Percentiles rank a stretch among this genome's conserved stretches.
These are phyloP conservation scores for Yamadazyma atmosphaerica DNA, from an alignment of 1,139 yeast species.

Conservation along the genomic window DNA sequence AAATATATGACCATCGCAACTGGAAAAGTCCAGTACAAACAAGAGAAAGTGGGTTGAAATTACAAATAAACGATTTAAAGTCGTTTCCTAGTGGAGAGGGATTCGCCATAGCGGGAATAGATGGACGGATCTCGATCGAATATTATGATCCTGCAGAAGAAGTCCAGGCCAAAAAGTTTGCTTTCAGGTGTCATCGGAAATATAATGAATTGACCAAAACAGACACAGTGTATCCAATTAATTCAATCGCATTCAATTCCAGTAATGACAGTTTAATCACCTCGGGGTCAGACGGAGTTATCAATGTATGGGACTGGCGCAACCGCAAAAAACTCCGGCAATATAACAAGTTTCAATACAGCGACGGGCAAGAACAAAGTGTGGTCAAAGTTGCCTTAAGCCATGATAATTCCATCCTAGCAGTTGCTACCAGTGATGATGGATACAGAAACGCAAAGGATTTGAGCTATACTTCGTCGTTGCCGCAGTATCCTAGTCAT, in stretches of 20 bases:
- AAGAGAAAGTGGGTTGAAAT: slow-evolving; percentile 71
- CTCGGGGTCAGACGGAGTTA: slow-evolving; percentile 76
- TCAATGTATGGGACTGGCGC: slow-evolving; percentile 76
- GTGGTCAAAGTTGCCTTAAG: slow-evolving; percentile 52
- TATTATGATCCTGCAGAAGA: slow-evolving; percentile 56
- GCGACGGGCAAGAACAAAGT: slow-evolving; percentile 23
- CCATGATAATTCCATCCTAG: slow-evolving; percentile 37
- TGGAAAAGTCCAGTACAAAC: slow-evolving; percentile 45
- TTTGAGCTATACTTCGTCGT: slow-evolving; percentile 11
- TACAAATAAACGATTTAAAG: slow-evolving; percentile 63
- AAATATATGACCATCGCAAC: slow-evolving; percentile 58
- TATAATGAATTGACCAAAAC: slow-evolving; percentile 41
- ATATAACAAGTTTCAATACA: slow-evolving; percentile 44
- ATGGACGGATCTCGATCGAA: slow-evolving; percentile 85
- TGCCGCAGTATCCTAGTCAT: slow-evolving; percentile 15
- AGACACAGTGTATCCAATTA: slow-evolving; percentile 77
- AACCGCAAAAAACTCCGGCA: slow-evolving; percentile 62
- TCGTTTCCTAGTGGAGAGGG: slow-evolving; percentile 61
- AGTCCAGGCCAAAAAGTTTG: slow-evolving; percentile 52
- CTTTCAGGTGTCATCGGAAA: slow-evolving; percentile 79
- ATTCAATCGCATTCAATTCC: slow-evolving; percentile 59
- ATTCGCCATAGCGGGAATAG: slow-evolving; percentile 78
- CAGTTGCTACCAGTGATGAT: slow-evolving; percentile 67
- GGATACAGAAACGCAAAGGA: slow-evolving; percentile 36
- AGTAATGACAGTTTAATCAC: slow-evolving; percentile 56